Percentiles rank a stretch among this genome's conserved stretches.
phyloP scores from a whole-genome alignment of 306 rosid species.

The Quercus mongolica region DNA sequence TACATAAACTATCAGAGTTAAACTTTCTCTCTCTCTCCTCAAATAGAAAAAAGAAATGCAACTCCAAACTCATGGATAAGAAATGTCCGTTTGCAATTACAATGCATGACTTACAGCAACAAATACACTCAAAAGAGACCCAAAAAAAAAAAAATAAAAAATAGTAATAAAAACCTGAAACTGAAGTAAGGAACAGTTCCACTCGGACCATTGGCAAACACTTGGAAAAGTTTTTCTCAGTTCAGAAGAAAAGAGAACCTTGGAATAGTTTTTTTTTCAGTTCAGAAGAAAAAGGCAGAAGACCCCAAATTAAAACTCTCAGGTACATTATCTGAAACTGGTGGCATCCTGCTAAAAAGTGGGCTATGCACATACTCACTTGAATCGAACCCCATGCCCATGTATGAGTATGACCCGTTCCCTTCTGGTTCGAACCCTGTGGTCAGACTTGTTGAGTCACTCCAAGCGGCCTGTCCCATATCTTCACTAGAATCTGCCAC shows the following conservation, averaged over 20 bases:
- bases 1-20: no score
- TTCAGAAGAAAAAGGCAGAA: slow-evolving; percentile 31
- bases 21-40: no score
- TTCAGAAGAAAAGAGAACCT: no score
- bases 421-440: background rate
- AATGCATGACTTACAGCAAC: background rate
- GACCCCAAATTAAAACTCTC: slow-evolving; percentile 25
- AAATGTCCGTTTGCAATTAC: background rate
- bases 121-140: background rate
- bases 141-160: background rate
- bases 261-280: no score
- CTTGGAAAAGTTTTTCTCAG: background rate
- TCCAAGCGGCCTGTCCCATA: slow-evolving; percentile 7
- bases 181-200: background rate
- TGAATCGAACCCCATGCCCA: slow-evolving; percentile 10
- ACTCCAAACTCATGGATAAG: background rate
- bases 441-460: background rate
- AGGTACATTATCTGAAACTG: slow-evolving; percentile 27
- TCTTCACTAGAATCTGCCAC: slow-evolving; percentile 15
- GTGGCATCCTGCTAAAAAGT: slow-evolving; percentile 28
- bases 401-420: background rate
- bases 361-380: slow-evolving; percentile 22
- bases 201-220: background rate
- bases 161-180: background rate
- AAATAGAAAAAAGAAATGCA: no score